A percentile compares a stretch with the other conserved stretches of the same genome.
These are phyloP conservation scores for Debaryomycetaceae sp. DNA, from an alignment of 1,139 yeast species.

Conservation along the genomic window DNA sequence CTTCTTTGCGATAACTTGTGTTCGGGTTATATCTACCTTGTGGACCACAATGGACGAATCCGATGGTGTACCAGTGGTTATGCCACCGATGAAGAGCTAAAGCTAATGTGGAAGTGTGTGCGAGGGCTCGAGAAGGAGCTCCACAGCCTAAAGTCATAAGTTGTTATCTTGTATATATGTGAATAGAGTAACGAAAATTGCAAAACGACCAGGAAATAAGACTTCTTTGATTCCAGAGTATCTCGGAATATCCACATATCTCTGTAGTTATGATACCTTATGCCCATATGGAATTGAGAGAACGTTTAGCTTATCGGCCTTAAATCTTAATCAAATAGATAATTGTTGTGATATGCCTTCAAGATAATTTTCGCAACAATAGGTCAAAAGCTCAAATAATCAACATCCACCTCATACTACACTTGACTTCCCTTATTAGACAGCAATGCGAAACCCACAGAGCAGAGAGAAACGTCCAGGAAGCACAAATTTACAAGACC, in stretches of 20 bases:
- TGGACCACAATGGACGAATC: slow-evolving; percentile 70
- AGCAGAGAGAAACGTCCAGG: too few species aligned
- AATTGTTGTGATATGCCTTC: too few species aligned
- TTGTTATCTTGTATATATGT: slow-evolving; percentile 2
- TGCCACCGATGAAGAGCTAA: slow-evolving; percentile 60
- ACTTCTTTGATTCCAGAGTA: not conserved
- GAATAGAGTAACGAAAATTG: not conserved
- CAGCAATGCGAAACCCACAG: too few species aligned
- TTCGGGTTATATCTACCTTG: slow-evolving; percentile 78
- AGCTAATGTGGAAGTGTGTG: slow-evolving; percentile 66
- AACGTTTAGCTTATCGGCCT: too few species aligned
- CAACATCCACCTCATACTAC: too few species aligned
- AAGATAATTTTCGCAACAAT: too few species aligned
- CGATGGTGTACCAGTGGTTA: slow-evolving; percentile 94
- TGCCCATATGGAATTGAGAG: too few species aligned
- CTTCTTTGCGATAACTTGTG: slow-evolving; percentile 70
- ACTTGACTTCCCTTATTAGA: too few species aligned
- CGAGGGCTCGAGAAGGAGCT: slow-evolving; percentile 44
- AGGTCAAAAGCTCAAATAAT: too few species aligned
- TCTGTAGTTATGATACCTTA: not conserved
- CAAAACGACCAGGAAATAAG: not conserved
- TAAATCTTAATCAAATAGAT: too few species aligned
- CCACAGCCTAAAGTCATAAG: not conserved
- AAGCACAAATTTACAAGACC: too few species aligned
- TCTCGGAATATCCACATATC: not conserved